A percentile compares a stretch with the other conserved stretches of the same genome.
phyloP scores from a whole-genome alignment of 352 stramenopile genomes.

The Phytophthora meadii region DNA sequence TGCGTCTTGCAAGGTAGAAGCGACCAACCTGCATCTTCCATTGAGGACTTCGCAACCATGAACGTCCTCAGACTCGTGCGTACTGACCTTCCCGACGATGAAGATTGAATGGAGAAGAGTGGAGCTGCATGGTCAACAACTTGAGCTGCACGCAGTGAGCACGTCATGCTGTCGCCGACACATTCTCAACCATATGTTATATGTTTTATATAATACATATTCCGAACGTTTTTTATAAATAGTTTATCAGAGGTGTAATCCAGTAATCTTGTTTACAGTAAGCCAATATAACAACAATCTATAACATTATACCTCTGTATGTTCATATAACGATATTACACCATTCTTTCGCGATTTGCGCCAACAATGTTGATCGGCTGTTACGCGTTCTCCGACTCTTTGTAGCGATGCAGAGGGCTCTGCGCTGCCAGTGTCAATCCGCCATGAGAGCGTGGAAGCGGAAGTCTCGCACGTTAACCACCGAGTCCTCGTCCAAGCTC shows the following conservation, averaged over 20 bases:
- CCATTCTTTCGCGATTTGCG: constrained; percentile 7
- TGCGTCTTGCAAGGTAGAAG: too few species aligned
- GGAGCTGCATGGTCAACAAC: neutral
- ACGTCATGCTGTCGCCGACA: neutral
- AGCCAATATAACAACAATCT: neutral
- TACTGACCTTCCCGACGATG: neutral
- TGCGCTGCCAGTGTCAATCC: constrained; percentile 6
- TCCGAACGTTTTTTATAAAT: neutral
- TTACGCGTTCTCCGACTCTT: constrained; percentile 16
- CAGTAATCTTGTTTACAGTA: neutral
- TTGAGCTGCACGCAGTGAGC: neutral
- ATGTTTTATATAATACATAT: neutral
- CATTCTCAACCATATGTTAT: neutral
- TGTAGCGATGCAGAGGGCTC: constrained; percentile 9
- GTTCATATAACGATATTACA: constrained; percentile 5
- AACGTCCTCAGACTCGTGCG: neutral
- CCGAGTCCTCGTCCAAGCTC: neutral
- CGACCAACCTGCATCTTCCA: neutral
- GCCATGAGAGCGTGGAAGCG: constrained; percentile 28
- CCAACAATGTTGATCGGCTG: neutral
- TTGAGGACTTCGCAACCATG: neutral
- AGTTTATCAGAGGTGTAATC: neutral
- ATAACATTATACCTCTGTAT: neutral
- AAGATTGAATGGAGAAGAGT: neutral
- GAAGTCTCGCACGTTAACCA: constrained; percentile 8